Evolutionary conservation across 2,329 filamentous ascomycete genomes (phyloP).

Genomic region (Neofusicoccum cordaticola): DNA sequence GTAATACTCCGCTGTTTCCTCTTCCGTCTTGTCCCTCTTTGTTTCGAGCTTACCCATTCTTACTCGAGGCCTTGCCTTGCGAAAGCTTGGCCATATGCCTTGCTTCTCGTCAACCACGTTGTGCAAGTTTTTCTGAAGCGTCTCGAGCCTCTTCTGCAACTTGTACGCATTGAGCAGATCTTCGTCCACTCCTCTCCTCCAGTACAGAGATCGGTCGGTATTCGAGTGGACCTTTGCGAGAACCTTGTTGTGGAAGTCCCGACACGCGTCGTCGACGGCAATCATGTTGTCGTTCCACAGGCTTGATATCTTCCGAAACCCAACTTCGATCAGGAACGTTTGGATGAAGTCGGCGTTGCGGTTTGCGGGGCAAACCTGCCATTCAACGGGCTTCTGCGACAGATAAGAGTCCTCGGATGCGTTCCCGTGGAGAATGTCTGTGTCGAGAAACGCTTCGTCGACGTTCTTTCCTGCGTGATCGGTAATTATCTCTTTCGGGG

Average conservation of each 20-base stretch:
- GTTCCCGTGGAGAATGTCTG: not conserved
- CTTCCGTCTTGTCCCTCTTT: not conserved
- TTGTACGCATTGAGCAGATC: not conserved
- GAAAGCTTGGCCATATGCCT: not conserved
- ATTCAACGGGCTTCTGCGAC: not conserved
- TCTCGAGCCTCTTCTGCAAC: not conserved
- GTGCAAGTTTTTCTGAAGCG: not conserved
- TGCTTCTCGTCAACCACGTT: not conserved
- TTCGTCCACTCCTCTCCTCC: not conserved
- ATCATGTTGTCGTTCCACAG: not conserved
- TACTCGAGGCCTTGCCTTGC: not conserved
- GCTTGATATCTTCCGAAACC: not conserved
- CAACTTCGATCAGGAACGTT: not conserved
- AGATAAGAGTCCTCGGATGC: not conserved
- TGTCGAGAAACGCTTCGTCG: not conserved
- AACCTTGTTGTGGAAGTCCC: not conserved
- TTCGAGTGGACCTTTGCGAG: not conserved
- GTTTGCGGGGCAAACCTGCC: not conserved
- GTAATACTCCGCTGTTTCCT: not conserved
- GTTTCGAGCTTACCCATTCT: not conserved
- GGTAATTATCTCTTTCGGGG: not conserved
- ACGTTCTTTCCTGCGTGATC: not conserved
- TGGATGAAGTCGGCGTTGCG: conserved; percentile 2
- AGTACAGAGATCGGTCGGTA: not conserved
- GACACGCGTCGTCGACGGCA: not conserved